Evolutionary conservation across 164 flowering plant species (phyloP).

Genomic region (Taxillus chinensis): DNA sequence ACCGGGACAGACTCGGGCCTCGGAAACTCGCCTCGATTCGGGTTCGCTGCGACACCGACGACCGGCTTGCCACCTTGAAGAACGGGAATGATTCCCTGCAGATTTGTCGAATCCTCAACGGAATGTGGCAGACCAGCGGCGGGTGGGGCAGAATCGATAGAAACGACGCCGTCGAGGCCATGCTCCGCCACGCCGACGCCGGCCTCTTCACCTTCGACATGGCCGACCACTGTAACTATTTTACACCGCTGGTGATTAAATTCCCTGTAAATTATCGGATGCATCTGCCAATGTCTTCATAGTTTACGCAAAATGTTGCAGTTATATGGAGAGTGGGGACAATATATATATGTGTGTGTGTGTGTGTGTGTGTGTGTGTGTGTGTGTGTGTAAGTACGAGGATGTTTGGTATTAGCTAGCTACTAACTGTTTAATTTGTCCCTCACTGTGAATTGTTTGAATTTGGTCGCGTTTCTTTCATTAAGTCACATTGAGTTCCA

Average conservation of each 20-base stretch:
- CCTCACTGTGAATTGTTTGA: no score
- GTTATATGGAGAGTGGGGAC: no score
- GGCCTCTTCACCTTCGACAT: constrained; percentile 91
- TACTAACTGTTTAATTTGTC: no score
- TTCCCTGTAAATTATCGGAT: no score
- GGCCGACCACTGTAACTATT: constrained; percentile 74
- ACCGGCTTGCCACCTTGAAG: constrained; percentile 33
- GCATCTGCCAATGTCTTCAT: no score
- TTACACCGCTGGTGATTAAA: no score
- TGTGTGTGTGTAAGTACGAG: no score
- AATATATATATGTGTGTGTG: no score
- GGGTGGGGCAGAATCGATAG: constrained; percentile 90
- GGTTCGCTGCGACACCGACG: constrained; percentile 17
- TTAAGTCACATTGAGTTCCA: no score
- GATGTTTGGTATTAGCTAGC: no score
- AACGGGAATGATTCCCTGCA: constrained; percentile 72
- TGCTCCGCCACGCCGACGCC: constrained; percentile 76
- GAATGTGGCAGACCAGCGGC: constrained; percentile 98
- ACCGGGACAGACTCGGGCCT: constrained; percentile 3
- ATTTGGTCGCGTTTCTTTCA: no score
- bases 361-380: fast-evolving
- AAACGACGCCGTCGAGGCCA: constrained; percentile 76
- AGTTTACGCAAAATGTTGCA: no score
- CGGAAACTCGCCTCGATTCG: constrained; percentile 9
- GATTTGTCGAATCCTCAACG: constrained; percentile 75